phyloP scores from a whole-genome alignment of 139 green algal genomes.

The Pycnococcus provasolii region DNA sequence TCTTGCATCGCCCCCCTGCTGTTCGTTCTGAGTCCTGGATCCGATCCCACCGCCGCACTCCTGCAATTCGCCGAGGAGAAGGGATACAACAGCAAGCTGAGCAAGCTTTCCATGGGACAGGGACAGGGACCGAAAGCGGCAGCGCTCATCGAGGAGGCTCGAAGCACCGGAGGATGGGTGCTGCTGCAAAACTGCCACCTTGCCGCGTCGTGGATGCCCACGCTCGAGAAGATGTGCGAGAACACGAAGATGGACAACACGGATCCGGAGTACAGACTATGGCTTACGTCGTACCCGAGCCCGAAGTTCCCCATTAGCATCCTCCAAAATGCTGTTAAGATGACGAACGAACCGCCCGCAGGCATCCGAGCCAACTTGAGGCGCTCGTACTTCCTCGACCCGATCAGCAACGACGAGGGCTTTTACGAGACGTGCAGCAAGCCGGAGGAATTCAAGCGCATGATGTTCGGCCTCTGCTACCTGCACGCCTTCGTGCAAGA shows the following conservation, averaged over 20 bases:
- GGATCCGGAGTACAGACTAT: slow-evolving; percentile 50
- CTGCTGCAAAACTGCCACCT: slow-evolving; percentile 43
- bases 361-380: slow-evolving; percentile 48
- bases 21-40: slow-evolving; percentile 31
- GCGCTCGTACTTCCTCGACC: slow-evolving; percentile 51
- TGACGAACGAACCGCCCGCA: slow-evolving; percentile 49
- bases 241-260: slow-evolving; percentile 21
- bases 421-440: slow-evolving; percentile 55
- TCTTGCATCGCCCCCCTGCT: slow-evolving; percentile 22
- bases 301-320: slow-evolving; percentile 58
- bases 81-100: slow-evolving; percentile 18
- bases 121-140: slow-evolving; percentile 34
- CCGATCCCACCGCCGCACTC: slow-evolving; percentile 34
- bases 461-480: slow-evolving; percentile 62
- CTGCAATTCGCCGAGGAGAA: slow-evolving; percentile 34
- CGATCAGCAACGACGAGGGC: slow-evolving; percentile 42
- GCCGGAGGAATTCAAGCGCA: slow-evolving; percentile 47
- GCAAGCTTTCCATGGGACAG: slow-evolving; percentile 31
- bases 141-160: slow-evolving; percentile 27
- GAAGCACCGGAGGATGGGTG: slow-evolving; percentile 28
- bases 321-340: slow-evolving; percentile 62
- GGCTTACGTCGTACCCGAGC: slow-evolving; percentile 59
- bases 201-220: slow-evolving; percentile 35
- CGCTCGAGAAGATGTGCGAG: slow-evolving; percentile 39
- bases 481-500: slow-evolving; percentile 62